Conservation (phyloP, 2,329 filamentous ascomycete species). For the Beauveria sp. region DNA sequence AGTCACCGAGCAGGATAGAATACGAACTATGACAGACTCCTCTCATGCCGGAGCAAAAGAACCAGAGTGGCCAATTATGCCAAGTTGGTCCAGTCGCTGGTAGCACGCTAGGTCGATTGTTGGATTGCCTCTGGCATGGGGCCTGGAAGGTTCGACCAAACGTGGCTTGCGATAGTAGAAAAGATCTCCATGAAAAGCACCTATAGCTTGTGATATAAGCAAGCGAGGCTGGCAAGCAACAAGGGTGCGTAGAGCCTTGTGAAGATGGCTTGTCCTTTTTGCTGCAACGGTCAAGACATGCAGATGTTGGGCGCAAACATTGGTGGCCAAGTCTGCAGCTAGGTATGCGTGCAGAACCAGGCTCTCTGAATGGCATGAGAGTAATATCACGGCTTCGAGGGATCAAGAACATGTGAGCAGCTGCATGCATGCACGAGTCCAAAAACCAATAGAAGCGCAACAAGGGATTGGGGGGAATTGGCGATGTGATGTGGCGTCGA, state of each 20-base stretch:
- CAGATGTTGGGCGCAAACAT: not conserved
- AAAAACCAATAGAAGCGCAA: not conserved
- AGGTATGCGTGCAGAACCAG: not conserved
- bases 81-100: not conserved
- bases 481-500: constrained; percentile 10
- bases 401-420: not conserved
- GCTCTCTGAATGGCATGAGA: not conserved
- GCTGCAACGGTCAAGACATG: not conserved
- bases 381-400: not conserved
- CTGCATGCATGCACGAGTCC: not conserved
- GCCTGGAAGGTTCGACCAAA: not conserved
- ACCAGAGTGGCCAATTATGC: not conserved
- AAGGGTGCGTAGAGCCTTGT: too few relatives aligned
- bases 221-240: too few relatives aligned
- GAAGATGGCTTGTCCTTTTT: not conserved
- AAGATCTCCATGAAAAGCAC: not conserved
- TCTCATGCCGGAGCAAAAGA: not conserved
- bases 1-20: not conserved
- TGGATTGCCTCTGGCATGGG: not conserved
- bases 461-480: not conserved
- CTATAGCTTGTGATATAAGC: too few relatives aligned
- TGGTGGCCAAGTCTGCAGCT: not conserved
- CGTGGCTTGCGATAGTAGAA: not conserved
- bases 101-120: not conserved
- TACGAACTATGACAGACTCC: too few relatives aligned